These are phyloP conservation scores for Silene conica DNA, from an alignment of 148 eudicot species.

Conservation along the genomic window DNA sequence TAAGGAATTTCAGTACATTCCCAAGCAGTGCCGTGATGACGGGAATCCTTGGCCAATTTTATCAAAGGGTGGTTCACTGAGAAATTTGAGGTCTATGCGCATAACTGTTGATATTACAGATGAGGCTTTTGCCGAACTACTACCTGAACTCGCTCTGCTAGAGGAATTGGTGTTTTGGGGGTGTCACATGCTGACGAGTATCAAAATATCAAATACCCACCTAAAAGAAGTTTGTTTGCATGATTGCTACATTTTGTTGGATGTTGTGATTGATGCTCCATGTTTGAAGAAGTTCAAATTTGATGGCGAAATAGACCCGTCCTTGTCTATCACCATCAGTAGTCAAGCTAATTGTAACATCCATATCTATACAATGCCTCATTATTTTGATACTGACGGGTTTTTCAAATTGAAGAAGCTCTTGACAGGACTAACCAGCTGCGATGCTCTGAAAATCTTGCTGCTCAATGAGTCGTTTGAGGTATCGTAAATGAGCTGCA, in stretches of 20 bases:
- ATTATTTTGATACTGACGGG: background rate
- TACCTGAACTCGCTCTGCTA: background rate
- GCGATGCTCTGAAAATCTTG: background rate
- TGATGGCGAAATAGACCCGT: background rate
- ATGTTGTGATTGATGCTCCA: background rate
- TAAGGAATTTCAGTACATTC: background rate
- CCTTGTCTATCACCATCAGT: background rate
- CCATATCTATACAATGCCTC: background rate
- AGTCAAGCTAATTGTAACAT: background rate
- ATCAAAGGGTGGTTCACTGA: background rate
- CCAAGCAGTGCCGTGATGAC: too few species aligned
- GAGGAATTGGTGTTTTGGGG: background rate
- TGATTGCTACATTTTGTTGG: background rate
- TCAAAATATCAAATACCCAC: background rate
- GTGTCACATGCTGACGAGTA: background rate
- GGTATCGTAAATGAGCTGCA: background rate
- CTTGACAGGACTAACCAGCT: background rate
- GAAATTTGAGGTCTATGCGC: background rate
- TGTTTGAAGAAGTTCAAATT: background rate
- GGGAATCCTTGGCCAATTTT: background rate
- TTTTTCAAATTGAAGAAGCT: conserved; percentile 1
- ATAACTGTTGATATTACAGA: background rate
- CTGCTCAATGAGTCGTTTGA: background rate
- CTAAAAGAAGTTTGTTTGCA: conserved; percentile 5
- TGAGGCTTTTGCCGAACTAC: background rate